A percentile compares a stretch with the other conserved stretches of the same genome.
Evolutionary conservation across 2,329 filamentous ascomycete genomes (phyloP).

Genomic region (Hymenoscyphus repandus): DNA sequence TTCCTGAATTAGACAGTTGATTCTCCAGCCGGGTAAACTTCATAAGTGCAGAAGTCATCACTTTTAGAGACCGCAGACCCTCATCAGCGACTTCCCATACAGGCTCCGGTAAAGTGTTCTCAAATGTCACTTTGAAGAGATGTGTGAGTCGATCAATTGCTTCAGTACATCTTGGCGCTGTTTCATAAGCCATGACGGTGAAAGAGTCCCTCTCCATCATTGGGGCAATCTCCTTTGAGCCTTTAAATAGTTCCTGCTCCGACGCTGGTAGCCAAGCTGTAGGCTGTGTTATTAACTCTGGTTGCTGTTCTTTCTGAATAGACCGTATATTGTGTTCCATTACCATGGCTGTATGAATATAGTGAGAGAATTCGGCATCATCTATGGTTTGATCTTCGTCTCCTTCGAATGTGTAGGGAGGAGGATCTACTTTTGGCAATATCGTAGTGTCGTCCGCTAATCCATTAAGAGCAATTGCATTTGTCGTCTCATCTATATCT

Average conservation of each 20-base stretch:
- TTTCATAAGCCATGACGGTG: slow-evolving; percentile 19
- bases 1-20: slow-evolving; percentile 4
- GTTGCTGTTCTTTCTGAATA: slow-evolving; percentile 7
- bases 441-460: background rate
- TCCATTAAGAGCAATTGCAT: background rate
- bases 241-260: slow-evolving; percentile 6
- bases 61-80: slow-evolving; percentile 8
- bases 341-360: slow-evolving; percentile 13
- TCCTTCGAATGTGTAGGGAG: slow-evolving; percentile 18
- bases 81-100: slow-evolving; percentile 7
- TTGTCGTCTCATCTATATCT: slow-evolving; percentile 7
- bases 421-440: slow-evolving; percentile 8
- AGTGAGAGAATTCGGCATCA: slow-evolving; percentile 13
- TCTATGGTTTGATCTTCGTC: slow-evolving; percentile 8
- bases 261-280: slow-evolving; percentile 13
- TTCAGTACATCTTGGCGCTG: slow-evolving; percentile 12
- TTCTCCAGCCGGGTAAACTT: slow-evolving; percentile 17
- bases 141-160: slow-evolving; percentile 11
- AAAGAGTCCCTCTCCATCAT: slow-evolving; percentile 14
- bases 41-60: slow-evolving; percentile 11
- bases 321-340: slow-evolving; percentile 10
- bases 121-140: slow-evolving; percentile 9
- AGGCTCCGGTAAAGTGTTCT: slow-evolving; percentile 1
- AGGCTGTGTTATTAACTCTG: slow-evolving; percentile 1
- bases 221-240: slow-evolving; percentile 6